Conservation (phyloP, 305 asterid species). For the Rubia peregrina region DNA sequence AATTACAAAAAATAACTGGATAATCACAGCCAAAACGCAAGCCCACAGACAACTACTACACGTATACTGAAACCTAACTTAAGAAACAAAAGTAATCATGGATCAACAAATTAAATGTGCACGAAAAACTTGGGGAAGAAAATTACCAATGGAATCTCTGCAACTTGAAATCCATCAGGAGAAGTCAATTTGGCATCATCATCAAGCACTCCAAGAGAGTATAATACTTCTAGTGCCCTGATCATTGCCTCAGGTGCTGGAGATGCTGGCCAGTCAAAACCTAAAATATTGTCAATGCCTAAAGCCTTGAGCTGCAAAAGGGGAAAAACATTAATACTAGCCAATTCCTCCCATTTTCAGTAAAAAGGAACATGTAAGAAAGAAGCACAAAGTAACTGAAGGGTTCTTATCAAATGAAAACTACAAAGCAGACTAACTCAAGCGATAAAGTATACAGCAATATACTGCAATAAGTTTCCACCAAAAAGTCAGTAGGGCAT, state of each 20-base stretch:
- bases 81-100: neutral
- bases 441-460: neutral
- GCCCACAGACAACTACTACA: neutral
- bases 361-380: neutral
- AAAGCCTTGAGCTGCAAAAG: slow-evolving; percentile 69
- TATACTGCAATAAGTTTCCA: neutral
- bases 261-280: slow-evolving; percentile 95
- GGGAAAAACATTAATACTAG: slow-evolving; percentile 16
- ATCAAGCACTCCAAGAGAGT: slow-evolving; percentile 85
- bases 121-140: slow-evolving; percentile 12
- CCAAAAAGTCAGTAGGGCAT: neutral
- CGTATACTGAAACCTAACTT: neutral
- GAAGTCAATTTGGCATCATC: slow-evolving; percentile 93
- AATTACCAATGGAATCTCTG: slow-evolving; percentile 88
- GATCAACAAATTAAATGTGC: slow-evolving; percentile 17
- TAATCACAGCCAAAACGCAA: neutral
- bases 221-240: slow-evolving; percentile 91
- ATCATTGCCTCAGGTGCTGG: slow-evolving; percentile 94
- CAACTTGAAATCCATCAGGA: slow-evolving; percentile 91
- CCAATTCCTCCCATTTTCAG: neutral
- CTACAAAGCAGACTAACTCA: neutral
- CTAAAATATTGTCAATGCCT: slow-evolving; percentile 92
- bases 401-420: neutral
- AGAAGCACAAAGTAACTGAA: neutral
- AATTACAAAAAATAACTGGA: neutral